Conservation (phyloP, 2,329 filamentous ascomycete genomes). For the Neodidymelliopsis sp. region DNA sequence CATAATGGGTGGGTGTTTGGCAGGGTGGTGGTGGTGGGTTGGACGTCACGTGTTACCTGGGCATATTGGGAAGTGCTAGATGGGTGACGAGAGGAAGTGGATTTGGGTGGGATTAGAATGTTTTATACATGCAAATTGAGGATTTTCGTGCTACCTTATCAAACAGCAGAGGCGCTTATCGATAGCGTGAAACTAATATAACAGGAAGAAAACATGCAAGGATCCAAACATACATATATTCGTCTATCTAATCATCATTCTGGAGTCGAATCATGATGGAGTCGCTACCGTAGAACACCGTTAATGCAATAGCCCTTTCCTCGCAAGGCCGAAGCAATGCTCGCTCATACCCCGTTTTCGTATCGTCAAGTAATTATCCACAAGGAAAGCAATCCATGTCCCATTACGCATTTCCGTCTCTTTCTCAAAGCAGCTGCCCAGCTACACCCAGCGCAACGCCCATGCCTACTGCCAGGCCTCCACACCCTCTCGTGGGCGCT, state of each 20-base stretch:
- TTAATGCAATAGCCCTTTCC: conserved; percentile 7
- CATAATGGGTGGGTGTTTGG: no score
- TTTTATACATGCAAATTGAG: no score
- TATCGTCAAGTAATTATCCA: conserved; percentile 24
- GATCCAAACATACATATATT: conserved; percentile 3
- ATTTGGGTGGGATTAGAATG: not conserved
- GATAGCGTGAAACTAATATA: no score
- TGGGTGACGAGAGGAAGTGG: not conserved
- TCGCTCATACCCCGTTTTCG: conserved; percentile 3
- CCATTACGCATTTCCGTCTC: not conserved
- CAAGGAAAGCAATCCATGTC: conserved; percentile 23
- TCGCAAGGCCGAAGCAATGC: conserved; percentile 1
- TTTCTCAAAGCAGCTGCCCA: conserved; percentile 44
- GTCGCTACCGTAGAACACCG: conserved; percentile 10
- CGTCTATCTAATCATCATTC: not conserved
- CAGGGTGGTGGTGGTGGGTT: no score
- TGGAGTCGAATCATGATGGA: not conserved
- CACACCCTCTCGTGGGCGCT: conserved; percentile 24
- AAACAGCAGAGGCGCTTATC: no score
- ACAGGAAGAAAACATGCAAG: no score
- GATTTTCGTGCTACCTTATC: no score
- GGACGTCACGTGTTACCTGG: no score
- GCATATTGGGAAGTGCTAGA: not conserved
- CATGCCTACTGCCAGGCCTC: conserved; percentile 29
- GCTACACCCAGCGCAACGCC: conserved; percentile 53